These are phyloP conservation scores for Thelonectria rubi DNA, from an alignment of 2,329 filamentous ascomycete species.

Conservation along the genomic window DNA sequence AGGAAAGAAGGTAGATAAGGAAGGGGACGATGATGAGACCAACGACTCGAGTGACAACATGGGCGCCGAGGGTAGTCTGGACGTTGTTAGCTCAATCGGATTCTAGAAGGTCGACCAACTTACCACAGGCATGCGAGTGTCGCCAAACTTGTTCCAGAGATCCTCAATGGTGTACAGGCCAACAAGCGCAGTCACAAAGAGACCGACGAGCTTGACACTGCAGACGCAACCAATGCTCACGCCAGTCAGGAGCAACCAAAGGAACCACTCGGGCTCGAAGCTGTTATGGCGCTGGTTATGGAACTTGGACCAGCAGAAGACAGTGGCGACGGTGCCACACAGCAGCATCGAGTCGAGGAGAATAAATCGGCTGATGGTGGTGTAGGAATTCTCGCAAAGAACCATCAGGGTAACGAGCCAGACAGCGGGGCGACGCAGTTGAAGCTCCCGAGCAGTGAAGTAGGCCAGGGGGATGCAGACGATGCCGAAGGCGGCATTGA, in stretches of 20 bases:
- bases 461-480: constrained; percentile 94
- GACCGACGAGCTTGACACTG: constrained; percentile 97
- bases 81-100: background rate
- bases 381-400: constrained; percentile 98
- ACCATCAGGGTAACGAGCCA: constrained; percentile 98
- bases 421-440: constrained; percentile 84
- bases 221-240: constrained; percentile 97
- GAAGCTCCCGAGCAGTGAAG: constrained; percentile 90
- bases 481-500: constrained; percentile 95
- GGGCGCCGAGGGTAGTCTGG: constrained; percentile 73
- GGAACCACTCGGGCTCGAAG: constrained; percentile 91
- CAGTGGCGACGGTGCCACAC: constrained; percentile 97
- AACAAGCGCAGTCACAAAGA: constrained; percentile 94
- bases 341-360: constrained; percentile 98
- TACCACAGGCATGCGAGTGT: constrained; percentile 88
- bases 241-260: constrained; percentile 93
- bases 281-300: constrained; percentile 86
- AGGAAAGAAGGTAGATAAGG: constrained; percentile 93
- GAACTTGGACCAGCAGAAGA: constrained; percentile 97
- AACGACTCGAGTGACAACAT: constrained; percentile 81
- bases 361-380: constrained; percentile 98
- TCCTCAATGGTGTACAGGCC: constrained; percentile 96
- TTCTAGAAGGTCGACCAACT: constrained; percentile 38
- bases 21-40: constrained; percentile 90
- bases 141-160: constrained; percentile 97